Conservation (phyloP, 345 rosid species). For the Corymbia maculata region DNA sequence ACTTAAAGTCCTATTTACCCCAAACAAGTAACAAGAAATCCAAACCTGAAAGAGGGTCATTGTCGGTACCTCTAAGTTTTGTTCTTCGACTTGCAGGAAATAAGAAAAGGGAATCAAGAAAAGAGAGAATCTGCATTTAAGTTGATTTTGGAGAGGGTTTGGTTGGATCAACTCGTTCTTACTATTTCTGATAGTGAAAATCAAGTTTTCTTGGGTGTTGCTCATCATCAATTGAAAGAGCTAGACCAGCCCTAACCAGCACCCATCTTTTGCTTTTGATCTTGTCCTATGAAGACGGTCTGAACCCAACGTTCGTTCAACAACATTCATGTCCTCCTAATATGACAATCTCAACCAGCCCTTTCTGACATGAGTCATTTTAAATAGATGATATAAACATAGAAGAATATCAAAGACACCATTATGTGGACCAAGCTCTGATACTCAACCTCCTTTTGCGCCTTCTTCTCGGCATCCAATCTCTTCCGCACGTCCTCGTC, state of each 20-base stretch:
- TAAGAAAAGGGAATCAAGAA: neutral
- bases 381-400: slow-evolving; percentile 4
- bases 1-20: neutral
- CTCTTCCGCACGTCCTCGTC: slow-evolving; percentile 7
- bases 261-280: neutral
- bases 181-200: neutral
- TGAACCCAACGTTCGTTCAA: neutral
- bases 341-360: neutral
- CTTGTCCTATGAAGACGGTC: neutral
- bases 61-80: neutral
- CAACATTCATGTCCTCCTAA: neutral
- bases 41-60: neutral
- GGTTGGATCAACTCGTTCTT: neutral
- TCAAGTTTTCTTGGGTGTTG: neutral
- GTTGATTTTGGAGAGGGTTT: neutral
- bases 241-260: neutral
- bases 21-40: neutral
- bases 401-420: slow-evolving; percentile 15
- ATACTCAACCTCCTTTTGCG: slow-evolving; percentile 7
- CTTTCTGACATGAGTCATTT: neutral
- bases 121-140: neutral
- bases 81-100: neutral
- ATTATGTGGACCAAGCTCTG: slow-evolving; percentile 25
- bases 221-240: neutral
- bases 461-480: slow-evolving; percentile 4